A percentile compares a stretch with the other conserved stretches of the same genome.
These are phyloP conservation scores for Suhomyces taliae DNA, from an alignment of 1,139 yeast genomes.

Conservation along the genomic window DNA sequence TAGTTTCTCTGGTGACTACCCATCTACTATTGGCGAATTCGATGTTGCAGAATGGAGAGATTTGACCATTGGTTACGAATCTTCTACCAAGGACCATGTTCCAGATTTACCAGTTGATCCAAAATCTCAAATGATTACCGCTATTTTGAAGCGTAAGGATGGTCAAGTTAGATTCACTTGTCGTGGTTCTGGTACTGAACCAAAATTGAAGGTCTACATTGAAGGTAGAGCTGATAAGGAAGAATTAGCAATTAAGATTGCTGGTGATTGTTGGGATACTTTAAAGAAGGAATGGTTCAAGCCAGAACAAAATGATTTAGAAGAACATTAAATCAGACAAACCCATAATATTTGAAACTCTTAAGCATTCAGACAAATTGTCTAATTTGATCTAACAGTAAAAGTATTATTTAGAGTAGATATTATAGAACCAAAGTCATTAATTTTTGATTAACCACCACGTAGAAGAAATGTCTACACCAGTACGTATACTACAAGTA, in stretches of 20 bases:
- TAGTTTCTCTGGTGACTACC: slow-evolving; percentile 35
- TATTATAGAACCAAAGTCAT: not conserved
- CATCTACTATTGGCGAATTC: slow-evolving; percentile 52
- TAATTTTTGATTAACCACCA: too few relatives aligned
- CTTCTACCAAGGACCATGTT: slow-evolving; percentile 53
- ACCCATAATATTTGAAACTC: too few relatives aligned
- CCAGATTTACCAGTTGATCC: slow-evolving; percentile 74
- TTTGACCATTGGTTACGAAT: slow-evolving; percentile 78
- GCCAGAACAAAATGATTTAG: slow-evolving; percentile 44
- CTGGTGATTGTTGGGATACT: slow-evolving; percentile 67
- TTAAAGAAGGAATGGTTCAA: slow-evolving; percentile 59
- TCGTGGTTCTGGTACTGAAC: slow-evolving; percentile 96
- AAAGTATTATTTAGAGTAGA: too few relatives aligned
- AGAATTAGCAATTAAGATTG: slow-evolving; percentile 48
- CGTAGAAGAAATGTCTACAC: too few relatives aligned
- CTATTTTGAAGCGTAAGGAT: slow-evolving; percentile 31
- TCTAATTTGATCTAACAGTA: too few relatives aligned
- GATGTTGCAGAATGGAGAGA: slow-evolving; percentile 73
- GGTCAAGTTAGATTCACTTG: slow-evolving; percentile 69
- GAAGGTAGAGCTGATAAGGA: slow-evolving; percentile 59
- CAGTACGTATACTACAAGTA: too few relatives aligned
- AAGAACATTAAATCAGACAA: slow-evolving; percentile 27
- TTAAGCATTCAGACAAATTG: too few relatives aligned
- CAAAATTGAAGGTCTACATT: slow-evolving; percentile 86
- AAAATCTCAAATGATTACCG: slow-evolving; percentile 85